Evolutionary conservation across 140 eudicot species (phyloP).

Genomic region (Erigeron philadelphicus): DNA sequence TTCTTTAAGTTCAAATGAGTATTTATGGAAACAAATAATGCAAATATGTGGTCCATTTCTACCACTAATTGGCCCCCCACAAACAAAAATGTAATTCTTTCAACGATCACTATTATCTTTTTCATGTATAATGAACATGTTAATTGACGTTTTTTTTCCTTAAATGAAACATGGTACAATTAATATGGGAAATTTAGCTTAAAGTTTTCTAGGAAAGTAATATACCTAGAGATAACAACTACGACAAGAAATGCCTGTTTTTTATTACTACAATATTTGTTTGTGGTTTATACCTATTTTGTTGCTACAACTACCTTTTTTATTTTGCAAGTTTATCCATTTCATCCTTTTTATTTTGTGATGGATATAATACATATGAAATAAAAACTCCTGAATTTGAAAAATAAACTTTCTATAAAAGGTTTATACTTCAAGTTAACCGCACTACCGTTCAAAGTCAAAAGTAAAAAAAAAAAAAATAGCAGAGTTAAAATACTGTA

Average conservation of each 20-base stretch:
- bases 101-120: slow-evolving; percentile 27
- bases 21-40: slow-evolving; percentile 33
- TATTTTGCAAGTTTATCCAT: not conserved
- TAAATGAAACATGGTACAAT: slow-evolving; percentile 21
- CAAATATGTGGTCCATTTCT: slow-evolving; percentile 34
- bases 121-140: slow-evolving; percentile 26
- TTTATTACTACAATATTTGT: not conserved
- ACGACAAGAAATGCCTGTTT: not conserved
- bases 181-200: not conserved
- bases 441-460: too few species aligned
- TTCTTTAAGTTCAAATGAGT: slow-evolving; percentile 26
- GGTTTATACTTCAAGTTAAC: too few species aligned
- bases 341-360: not conserved
- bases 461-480: too few species aligned
- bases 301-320: not conserved
- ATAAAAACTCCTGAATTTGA: too few species aligned
- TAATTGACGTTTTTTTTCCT: slow-evolving; percentile 26
- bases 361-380: too few species aligned
- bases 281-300: slow-evolving; percentile 1
- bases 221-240: slow-evolving; percentile 27
- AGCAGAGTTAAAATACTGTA: too few species aligned
- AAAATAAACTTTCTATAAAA: too few species aligned
- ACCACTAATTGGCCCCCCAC: slow-evolving; percentile 32
- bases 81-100: slow-evolving; percentile 5
- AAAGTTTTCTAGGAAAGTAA: slow-evolving; percentile 8